phyloP scores from a whole-genome alignment of 2,329 filamentous ascomycete genomes.

The Ophiostoma australiae region DNA sequence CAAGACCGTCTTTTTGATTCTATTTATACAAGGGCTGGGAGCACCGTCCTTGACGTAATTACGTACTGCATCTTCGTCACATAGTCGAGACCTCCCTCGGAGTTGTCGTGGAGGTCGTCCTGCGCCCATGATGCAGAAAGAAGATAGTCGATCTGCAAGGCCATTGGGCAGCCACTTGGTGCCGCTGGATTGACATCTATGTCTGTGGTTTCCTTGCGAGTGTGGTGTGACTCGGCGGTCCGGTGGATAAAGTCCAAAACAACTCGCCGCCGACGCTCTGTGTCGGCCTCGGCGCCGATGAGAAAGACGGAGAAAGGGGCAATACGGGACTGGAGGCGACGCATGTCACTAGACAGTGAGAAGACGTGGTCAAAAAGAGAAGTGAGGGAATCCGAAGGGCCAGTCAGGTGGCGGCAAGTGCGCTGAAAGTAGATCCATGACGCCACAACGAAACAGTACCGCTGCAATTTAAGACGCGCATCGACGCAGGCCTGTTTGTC shows the following conservation, averaged over 20 bases:
- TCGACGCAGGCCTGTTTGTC: neutral
- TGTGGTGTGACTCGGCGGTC: neutral
- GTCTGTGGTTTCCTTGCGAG: neutral
- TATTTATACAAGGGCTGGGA: neutral
- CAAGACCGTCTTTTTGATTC: too few species aligned
- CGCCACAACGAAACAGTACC: slow-evolving; percentile 18
- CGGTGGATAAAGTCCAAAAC: neutral
- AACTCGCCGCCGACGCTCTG: neutral
- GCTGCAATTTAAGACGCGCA: slow-evolving; percentile 7
- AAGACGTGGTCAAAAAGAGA: neutral
- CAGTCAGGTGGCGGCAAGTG: slow-evolving; percentile 21
- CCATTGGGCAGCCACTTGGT: neutral
- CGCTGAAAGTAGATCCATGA: slow-evolving; percentile 25
- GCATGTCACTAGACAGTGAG: neutral
- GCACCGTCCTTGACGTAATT: neutral
- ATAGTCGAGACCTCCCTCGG: neutral
- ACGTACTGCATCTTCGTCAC: slow-evolving; percentile 4
- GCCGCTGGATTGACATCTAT: neutral
- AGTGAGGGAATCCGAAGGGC: slow-evolving; percentile 17
- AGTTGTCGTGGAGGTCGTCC: neutral
- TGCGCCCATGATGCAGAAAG: neutral
- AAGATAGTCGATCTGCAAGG: neutral
- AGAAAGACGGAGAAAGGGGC: neutral
- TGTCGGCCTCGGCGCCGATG: neutral
- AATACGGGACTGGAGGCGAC: neutral